These are phyloP conservation scores for Kwoniella newhampshirensis DNA, from an alignment of 768 basidiomycete genomes.

Conservation along the genomic window DNA sequence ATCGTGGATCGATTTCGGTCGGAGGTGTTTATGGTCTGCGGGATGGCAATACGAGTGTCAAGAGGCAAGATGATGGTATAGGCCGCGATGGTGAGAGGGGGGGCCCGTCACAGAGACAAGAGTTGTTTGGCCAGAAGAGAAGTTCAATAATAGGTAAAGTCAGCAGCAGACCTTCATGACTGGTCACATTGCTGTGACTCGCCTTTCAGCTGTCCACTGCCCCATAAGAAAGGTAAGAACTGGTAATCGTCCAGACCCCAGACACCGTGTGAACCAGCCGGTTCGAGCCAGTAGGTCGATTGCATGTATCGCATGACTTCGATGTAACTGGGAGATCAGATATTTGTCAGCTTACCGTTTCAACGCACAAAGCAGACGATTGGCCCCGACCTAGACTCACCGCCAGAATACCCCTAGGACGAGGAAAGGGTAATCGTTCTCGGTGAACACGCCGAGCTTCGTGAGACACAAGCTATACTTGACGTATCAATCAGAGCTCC, in stretches of 20 bases:
- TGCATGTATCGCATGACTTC: constrained; percentile 66
- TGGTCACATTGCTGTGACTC: neutral
- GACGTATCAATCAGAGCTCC: neutral
- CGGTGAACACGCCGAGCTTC: constrained; percentile 64
- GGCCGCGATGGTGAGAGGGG: constrained; percentile 17
- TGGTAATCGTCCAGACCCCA: constrained; percentile 98
- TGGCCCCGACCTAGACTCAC: no score
- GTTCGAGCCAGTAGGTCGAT: constrained; percentile 94
- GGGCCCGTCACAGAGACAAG: no score
- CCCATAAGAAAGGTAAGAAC: constrained; percentile 74
- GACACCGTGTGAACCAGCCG: constrained; percentile 97
- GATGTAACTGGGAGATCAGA: constrained; percentile 51
- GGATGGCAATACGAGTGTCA: neutral
- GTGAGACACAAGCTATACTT: constrained; percentile 71
- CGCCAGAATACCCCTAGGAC: constrained; percentile 88
- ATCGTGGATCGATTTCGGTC: constrained; percentile 90
- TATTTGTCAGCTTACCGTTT: neutral
- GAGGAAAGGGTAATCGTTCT: constrained; percentile 69
- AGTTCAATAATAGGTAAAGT: no score
- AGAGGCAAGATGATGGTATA: constrained; percentile 3
- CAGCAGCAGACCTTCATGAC: no score
- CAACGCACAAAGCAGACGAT: neutral
- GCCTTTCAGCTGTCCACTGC: constrained; percentile 49
- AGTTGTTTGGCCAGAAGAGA: no score
- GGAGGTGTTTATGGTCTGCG: constrained; percentile 80